Conservation (phyloP, 1,284 basidiomycete species). For the Singerocomus rubriflavus region DNA sequence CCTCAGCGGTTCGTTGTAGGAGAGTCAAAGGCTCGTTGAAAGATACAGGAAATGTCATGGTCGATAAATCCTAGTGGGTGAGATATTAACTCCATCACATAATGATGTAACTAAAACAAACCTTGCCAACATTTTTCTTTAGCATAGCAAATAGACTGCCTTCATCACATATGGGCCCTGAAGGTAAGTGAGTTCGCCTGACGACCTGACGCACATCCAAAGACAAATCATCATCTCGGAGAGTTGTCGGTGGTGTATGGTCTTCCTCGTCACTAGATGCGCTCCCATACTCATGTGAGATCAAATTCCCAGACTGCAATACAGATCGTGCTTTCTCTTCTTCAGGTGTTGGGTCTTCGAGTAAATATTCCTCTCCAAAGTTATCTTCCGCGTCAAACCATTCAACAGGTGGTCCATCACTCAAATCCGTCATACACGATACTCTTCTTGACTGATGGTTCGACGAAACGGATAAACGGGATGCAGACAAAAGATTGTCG, state of each 20-base stretch:
- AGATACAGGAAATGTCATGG: conserved; percentile 80
- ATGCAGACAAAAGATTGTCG: conserved; percentile 28
- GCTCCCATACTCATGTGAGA: conserved; percentile 36
- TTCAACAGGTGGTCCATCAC: conserved; percentile 52
- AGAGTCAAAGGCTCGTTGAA: conserved; percentile 89
- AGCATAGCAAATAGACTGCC: conserved; percentile 83
- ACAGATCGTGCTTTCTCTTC: conserved; percentile 44
- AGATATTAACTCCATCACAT: background rate
- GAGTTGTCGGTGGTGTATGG: conserved; percentile 5
- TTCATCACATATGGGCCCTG: conserved; percentile 72
- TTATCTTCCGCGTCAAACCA: conserved; percentile 70
- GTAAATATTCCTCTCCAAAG: conserved; percentile 66
- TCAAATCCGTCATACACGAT: conserved; percentile 55
- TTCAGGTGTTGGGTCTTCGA: conserved; percentile 47
- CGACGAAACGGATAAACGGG: conserved; percentile 34
- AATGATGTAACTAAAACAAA: conserved; percentile 28
- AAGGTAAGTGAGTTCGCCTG: conserved; percentile 65
- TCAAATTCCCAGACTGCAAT: conserved; percentile 41
- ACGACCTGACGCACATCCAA: conserved; percentile 36
- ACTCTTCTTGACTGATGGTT: conserved; percentile 41
- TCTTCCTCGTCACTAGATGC: conserved; percentile 43
- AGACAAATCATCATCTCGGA: conserved; percentile 14
- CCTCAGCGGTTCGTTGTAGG: conserved; percentile 78
- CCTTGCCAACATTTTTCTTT: conserved; percentile 93
- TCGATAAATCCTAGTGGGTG: conserved; percentile 69